Evolutionary conservation across 129 eudicot genomes (phyloP).

Genomic region (Artemisia argyi): DNA sequence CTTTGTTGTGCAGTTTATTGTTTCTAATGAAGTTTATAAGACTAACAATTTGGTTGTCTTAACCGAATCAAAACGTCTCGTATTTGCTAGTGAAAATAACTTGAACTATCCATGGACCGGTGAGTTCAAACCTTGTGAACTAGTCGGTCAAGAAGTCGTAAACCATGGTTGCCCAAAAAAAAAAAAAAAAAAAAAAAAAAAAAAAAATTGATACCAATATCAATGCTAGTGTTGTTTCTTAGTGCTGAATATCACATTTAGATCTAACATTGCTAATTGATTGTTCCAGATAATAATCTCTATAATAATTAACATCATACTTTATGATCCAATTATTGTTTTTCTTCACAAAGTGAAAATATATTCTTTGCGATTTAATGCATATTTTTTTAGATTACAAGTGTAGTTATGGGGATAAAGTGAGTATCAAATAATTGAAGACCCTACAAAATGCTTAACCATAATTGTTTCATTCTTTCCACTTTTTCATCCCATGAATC

Average conservation of each 20-base stretch:
- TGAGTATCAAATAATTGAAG: conserved; percentile 38
- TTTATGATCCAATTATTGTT: conserved; percentile 7
- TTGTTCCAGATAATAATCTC: conserved; percentile 11
- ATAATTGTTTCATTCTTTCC: conserved; percentile 34
- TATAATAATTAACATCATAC: not conserved
- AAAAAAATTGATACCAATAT: not conserved
- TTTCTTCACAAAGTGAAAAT: conserved; percentile 13
- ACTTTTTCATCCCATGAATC: conserved; percentile 38
- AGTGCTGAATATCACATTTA: not conserved
- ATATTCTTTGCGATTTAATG: conserved; percentile 25
- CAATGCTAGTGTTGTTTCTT: no score
- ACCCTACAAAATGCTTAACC: conserved; percentile 35
- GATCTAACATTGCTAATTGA: not conserved
- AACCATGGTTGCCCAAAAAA: no score
- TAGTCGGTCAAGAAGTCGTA: no score
- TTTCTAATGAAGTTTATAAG: no score
- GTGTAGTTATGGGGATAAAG: conserved; percentile 33
- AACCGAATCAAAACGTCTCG: no score
- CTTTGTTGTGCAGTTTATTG: no score
- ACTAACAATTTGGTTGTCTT: no score
- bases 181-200: not conserved
- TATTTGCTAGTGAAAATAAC: no score
- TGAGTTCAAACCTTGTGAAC: no score
- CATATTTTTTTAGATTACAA: conserved; percentile 26
- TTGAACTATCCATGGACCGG: no score